Evolutionary conservation across 164 flowering plant species (phyloP), one percentile per base, ranked within the genome.

Genomic region (Aristolochia fimbriata): DNA sequence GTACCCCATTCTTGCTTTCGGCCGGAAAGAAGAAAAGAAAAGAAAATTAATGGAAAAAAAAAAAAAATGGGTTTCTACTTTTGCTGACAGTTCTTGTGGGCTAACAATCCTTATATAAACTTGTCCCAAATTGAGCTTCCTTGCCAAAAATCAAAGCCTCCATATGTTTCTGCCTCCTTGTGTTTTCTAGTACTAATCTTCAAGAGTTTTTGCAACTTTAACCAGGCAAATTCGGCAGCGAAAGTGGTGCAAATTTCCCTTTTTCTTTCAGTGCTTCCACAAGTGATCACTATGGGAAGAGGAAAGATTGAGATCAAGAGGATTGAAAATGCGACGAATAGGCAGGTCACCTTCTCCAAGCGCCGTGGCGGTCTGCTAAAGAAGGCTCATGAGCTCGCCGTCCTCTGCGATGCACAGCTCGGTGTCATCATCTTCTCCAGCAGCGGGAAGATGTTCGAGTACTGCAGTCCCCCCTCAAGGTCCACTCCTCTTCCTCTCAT

Each of bases 311-410:
- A 62, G 60, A 60, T 76, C 62, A 73, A 60, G 63, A 65, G 57
- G 72, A 79, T 79, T 4, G 80, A 79, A 58, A 76, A 77, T 61
- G 54, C 70, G 21, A 73, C 77, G 2, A 71, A 69, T 50, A 65
- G 78, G 69, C 83, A 79, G 61, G 80, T 76, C 9, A 76, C 83
- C 63, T 79, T 79, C 67, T 72, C 80, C 1, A 79, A 79, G 67
- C 61, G 80, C 15, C 58, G 83, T 57, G 70, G 69, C 15, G 83
- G 83, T 19, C 70, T 79, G 19, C 47, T 79, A 70, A 79, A 79
- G 77, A 79, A 79, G 66, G 76, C 83, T 15, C 76, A 65, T 60
- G 83, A 79, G 51, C 83, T 79, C 13, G 67, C 80, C 4, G 73
- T 79, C 21, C 78, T 79, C 3, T 79, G 83, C 19, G 83, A 79